Percentiles rank a stretch among this genome's conserved stretches.
Evolutionary conservation across 768 basidiomycete genomes (phyloP).

Genomic region (Rubroboletus satanas): DNA sequence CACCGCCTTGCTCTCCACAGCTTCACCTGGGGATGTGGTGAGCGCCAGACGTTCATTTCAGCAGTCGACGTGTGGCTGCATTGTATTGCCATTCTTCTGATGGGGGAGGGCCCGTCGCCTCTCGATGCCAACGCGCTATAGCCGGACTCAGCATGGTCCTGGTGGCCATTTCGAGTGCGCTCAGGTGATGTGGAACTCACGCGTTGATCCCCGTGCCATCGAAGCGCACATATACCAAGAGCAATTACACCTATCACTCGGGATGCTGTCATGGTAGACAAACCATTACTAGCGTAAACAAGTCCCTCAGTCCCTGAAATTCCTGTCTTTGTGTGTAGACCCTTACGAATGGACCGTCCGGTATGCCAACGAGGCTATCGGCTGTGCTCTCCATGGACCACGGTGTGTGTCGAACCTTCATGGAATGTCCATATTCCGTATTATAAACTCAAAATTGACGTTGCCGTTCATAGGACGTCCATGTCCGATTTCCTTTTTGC

Average conservation of each 20-base stretch:
- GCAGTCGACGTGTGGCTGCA: background rate
- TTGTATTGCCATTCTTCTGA: constrained; percentile 5
- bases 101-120: constrained; percentile 1
- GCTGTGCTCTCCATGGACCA: constrained; percentile 22
- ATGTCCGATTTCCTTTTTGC: constrained; percentile 21
- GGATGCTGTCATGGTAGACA: constrained; percentile 28
- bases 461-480: constrained; percentile 13
- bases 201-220: constrained; percentile 25
- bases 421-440: constrained; percentile 1
- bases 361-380: constrained; percentile 19
- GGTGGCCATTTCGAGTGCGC: constrained; percentile 15
- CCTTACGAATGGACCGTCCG: constrained; percentile 7
- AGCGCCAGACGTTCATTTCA: constrained; percentile 6
- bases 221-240: constrained; percentile 18
- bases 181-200: constrained; percentile 17
- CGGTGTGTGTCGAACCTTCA: constrained; percentile 19
- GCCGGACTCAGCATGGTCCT: constrained; percentile 1
- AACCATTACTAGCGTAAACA: constrained; percentile 19
- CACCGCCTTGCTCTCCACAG: constrained; percentile 15
- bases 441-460: constrained; percentile 20
- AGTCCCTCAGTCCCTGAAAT: constrained; percentile 22
- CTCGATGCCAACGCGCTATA: constrained; percentile 12
- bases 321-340: constrained; percentile 16
- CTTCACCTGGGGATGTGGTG: constrained; percentile 1
- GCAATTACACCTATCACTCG: constrained; percentile 13